phyloP scores from a whole-genome alignment of 768 basidiomycete species.

The Lentinula lateritia region DNA sequence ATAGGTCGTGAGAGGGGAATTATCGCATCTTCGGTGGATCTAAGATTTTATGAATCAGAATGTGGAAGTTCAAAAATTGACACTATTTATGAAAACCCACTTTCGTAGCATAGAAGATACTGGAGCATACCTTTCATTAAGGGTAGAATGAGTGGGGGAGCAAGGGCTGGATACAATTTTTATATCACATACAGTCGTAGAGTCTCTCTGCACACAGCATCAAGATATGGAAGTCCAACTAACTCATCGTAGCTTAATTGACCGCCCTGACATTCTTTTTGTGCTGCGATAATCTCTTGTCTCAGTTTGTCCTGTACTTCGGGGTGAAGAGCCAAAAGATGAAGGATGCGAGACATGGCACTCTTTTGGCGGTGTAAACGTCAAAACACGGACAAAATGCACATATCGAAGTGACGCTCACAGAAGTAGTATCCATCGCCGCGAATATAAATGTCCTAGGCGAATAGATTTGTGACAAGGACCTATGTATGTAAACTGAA shows the following conservation, averaged over 20 bases:
- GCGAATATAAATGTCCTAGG: conserved; percentile 32
- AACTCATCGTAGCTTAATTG: conserved; percentile 32
- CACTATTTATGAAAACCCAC: conserved; percentile 13
- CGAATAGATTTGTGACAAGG: no score
- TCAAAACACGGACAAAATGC: no score
- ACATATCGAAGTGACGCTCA: neutral
- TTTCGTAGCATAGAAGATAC: conserved; percentile 15
- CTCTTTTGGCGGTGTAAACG: conserved; percentile 1
- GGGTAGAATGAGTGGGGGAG: neutral
- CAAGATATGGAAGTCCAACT: conserved; percentile 29
- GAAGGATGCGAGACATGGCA: conserved; percentile 27
- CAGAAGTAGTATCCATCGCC: conserved; percentile 37
- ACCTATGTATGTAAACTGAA: neutral
- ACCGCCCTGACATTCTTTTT: conserved; percentile 12
- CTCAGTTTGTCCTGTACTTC: conserved; percentile 33
- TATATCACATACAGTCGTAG: conserved; percentile 25
- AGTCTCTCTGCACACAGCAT: conserved; percentile 35
- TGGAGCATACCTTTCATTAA: conserved; percentile 18
- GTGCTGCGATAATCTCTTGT: conserved; percentile 25
- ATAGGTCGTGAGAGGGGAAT: conserved; percentile 31
- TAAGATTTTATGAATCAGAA: neutral
- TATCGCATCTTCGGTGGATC: conserved; percentile 20
- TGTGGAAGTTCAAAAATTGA: neutral
- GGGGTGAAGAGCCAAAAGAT: conserved; percentile 25
- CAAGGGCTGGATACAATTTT: neutral